Evolutionary conservation across 176 grass and related monocot genomes (phyloP), one percentile per base, ranked within the genome.

Genomic region (Oryza nivara): DNA sequence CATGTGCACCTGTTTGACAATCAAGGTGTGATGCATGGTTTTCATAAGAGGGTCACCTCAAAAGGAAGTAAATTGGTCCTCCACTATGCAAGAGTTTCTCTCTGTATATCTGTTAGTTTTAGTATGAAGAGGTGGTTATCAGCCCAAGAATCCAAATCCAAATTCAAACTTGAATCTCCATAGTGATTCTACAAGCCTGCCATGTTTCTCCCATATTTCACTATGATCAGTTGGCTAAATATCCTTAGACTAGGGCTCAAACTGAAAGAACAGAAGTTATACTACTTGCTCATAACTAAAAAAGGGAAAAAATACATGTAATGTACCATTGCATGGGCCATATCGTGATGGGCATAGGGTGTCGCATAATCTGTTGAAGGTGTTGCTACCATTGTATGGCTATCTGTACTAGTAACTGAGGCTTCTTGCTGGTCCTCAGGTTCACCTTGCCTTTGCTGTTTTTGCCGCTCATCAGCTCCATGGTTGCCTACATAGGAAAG

Each of bases 331-430:
- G 81, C 80, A 80, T 80, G 85, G 76, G 15, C 47, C 66, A 65
- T 61, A 40, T 88, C 85, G 56, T 51, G 89, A 83, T 78, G 81
- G 71, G 64, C 76, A 91, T 80, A 91, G 64, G 89, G 19, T 58
- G 85, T 7, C 43, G 84, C 65, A 72, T 81, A 91, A 66, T 91
- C 89, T n/a, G 70, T 45, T 5, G 84, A 25, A 83, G 89, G 84
- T 75, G 89, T 91, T 51, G 76, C 81, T 66, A 88, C 85, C 15
- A 83, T 70, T 45, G 85, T 70, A 74, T 91, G 85, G 69, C 85
- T 87, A 75, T 67, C 85, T 80, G 72, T 68, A 81, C 81, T 80
- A 76, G 76, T 84, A 80, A 78, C 76, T 71, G 81, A 66, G 65
- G 76, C 23, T 65, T 83, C 85, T 76, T 70, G 85, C 46, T 88